These are phyloP conservation scores for Fallopia convolvulus DNA, from an alignment of 148 eudicot species.

Conservation along the genomic window DNA sequence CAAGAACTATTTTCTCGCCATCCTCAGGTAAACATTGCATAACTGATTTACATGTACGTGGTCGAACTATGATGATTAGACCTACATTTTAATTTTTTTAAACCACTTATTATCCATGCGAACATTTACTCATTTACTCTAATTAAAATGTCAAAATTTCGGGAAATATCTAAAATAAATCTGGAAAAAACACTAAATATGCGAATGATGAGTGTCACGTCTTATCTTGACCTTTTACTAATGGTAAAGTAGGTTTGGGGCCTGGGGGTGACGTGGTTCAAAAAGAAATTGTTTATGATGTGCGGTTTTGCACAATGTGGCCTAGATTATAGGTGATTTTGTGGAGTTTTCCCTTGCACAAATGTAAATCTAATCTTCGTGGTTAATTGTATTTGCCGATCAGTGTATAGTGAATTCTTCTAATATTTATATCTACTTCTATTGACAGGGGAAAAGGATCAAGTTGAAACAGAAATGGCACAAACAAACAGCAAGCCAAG, in stretches of 20 bases:
- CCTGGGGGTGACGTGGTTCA: background rate
- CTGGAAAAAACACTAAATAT: background rate
- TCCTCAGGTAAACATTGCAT: slow-evolving; percentile 44
- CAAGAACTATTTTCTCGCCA: slow-evolving; percentile 38
- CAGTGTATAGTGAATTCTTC: background rate
- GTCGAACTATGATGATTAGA: no score
- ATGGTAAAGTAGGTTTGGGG: background rate
- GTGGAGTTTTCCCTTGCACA: background rate
- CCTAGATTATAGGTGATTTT: background rate
- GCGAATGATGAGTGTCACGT: background rate
- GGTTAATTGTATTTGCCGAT: background rate
- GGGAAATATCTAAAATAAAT: background rate
- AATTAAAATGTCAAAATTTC: no score
- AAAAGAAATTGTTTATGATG: background rate
- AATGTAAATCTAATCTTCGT: background rate
- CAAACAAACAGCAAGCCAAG: slow-evolving; percentile 66
- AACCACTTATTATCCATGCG: background rate
- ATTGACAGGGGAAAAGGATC: slow-evolving; percentile 63
- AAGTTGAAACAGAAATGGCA: slow-evolving; percentile 65
- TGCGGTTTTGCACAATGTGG: background rate
- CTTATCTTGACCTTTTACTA: background rate
- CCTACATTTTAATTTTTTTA: background rate
- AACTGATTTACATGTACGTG: background rate
- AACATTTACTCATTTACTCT: no score
- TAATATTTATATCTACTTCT: slow-evolving; percentile 6